Base-by-base conservation (phyloP, 78 protist species). In the Emiliania huxleyi region DNA sequence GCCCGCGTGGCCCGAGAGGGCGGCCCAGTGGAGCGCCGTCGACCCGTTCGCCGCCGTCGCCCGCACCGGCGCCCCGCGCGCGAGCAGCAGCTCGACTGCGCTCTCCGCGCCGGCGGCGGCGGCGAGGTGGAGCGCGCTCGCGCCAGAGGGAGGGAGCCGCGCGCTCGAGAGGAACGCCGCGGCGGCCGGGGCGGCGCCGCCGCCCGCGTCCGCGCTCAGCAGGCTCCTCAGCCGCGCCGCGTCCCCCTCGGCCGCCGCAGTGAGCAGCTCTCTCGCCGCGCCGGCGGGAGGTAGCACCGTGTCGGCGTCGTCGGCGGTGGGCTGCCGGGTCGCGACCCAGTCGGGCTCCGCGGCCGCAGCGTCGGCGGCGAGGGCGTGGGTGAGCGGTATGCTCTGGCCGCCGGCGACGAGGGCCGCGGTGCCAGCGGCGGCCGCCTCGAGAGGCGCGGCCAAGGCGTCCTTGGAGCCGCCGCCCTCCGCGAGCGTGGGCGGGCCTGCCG, bases 1-100 rank as follows among this genome's bases (percentile, higher is more conserved):
- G n/a, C 2, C 44, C 26, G 46, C 48, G 6, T 77, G 85, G 35
- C 85, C 85, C 5, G 35, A 1, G 37, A 29, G 46, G 46, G 85
- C 85, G 15, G 85, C 85, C 85, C 85, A 77, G 46, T 77, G 85
- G 33, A 77, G 85, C 46, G 85, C n/a, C 18, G 85, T 77, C 85
- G 85, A 77, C 46, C 85, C 85, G 46, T 77, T 77, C 2, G 4
- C 6, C 46, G 85, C 85, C 2, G 6, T 8, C 1, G 85, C 85
- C 1, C 40, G 35, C 44, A 77, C 85, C 1, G 85, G n/a, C 18
- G n/a, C 0, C 25, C 85, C 85, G 1, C 15, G 4, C 33, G 15
- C 33, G 35, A 77, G 46, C 49, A 77, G 22, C 46, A 4, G 75
- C 37, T 62, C n/a, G n/a, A 62, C 83, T 1, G 44, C 42, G 40